A percentile compares a stretch with the other conserved stretches of the same genome.
phyloP scores from a whole-genome alignment of 495 filamentous ascomycete genomes.

The Extremus antarcticus region DNA sequence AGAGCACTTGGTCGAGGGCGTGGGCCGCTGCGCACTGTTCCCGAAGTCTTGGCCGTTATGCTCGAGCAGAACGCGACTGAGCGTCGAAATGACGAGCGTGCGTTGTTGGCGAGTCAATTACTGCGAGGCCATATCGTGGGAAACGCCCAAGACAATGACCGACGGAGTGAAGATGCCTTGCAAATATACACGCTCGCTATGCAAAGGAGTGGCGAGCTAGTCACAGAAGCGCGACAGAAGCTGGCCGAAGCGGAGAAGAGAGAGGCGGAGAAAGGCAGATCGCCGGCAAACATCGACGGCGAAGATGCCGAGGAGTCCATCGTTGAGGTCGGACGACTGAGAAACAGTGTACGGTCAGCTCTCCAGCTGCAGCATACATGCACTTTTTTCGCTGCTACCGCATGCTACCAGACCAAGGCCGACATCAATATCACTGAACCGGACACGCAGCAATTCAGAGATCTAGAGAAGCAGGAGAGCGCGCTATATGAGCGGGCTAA shows the following conservation, averaged over 20 bases:
- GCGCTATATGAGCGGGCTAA: conserved; percentile 69
- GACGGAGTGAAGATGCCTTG: conserved; percentile 45
- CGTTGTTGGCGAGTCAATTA: conserved; percentile 48
- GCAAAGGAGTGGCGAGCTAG: conserved; percentile 42
- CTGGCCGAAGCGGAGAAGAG: conserved; percentile 41
- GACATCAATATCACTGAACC: conserved; percentile 49
- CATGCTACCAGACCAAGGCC: conserved; percentile 69
- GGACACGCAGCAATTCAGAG: conserved; percentile 53
- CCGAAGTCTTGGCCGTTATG: conserved; percentile 79
- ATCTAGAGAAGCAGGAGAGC: conserved; percentile 56
- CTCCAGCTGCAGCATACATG: conserved; percentile 75
- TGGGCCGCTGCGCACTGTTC: conserved; percentile 64
- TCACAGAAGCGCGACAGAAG: conserved; percentile 53
- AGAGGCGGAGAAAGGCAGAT: conserved; percentile 15
- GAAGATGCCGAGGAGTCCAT: conserved; percentile 36
- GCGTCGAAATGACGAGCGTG: conserved; percentile 56
- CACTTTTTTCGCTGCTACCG: conserved; percentile 74
- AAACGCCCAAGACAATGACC: conserved; percentile 38
- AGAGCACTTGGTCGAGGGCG: conserved; percentile 51
- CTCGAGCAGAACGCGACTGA: conserved; percentile 62
- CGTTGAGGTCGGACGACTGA: conserved; percentile 44
- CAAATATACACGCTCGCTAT: conserved; percentile 54
- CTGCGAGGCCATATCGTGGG: conserved; percentile 65
- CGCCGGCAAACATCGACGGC: conserved; percentile 29
- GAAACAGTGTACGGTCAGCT: conserved; percentile 55